A percentile compares a stretch with the other conserved stretches of the same genome.
phyloP scores from a whole-genome alignment of 2,329 filamentous ascomycete genomes.

The Zasmidium angulare region DNA sequence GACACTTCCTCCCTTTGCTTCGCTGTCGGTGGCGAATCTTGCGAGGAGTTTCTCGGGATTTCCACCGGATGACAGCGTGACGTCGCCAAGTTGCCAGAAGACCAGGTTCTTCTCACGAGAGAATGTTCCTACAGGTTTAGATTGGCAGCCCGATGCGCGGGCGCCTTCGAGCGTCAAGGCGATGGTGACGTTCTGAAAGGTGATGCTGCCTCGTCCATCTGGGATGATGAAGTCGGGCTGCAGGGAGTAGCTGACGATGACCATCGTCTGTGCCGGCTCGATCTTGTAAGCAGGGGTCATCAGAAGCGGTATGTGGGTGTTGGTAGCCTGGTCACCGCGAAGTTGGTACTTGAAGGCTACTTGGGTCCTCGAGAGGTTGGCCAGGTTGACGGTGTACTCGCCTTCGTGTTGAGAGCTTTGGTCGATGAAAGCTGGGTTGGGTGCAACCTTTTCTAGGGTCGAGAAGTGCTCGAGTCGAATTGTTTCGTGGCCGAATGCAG shows the following conservation, averaged over 20 bases:
- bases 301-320: constrained; percentile 65
- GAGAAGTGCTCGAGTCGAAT: constrained; percentile 87
- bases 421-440: constrained; percentile 86
- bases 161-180: constrained; percentile 68
- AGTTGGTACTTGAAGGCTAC: constrained; percentile 93
- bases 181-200: constrained; percentile 72
- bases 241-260: constrained; percentile 79
- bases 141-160: constrained; percentile 66
- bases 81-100: constrained; percentile 77
- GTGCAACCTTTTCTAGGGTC: constrained; percentile 85
- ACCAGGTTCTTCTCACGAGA: constrained; percentile 73
- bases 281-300: constrained; percentile 79
- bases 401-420: constrained; percentile 69
- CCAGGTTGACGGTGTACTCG: constrained; percentile 74
- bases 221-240: constrained; percentile 66
- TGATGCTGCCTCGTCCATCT: constrained; percentile 47
- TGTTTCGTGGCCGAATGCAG: constrained; percentile 53
- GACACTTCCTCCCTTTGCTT: constrained; percentile 70
- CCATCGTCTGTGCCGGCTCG: constrained; percentile 79
- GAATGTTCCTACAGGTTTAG: constrained; percentile 77
- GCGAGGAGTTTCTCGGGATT: constrained; percentile 75
- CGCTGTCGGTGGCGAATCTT: constrained; percentile 72
- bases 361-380: constrained; percentile 66
- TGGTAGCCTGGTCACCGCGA: constrained; percentile 60
- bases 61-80: constrained; percentile 62